Evolutionary conservation across 228 moss, liverwort and hornwort genomes (phyloP), one percentile per base, ranked within the genome.

Genomic region (Sphagnum fallax): DNA sequence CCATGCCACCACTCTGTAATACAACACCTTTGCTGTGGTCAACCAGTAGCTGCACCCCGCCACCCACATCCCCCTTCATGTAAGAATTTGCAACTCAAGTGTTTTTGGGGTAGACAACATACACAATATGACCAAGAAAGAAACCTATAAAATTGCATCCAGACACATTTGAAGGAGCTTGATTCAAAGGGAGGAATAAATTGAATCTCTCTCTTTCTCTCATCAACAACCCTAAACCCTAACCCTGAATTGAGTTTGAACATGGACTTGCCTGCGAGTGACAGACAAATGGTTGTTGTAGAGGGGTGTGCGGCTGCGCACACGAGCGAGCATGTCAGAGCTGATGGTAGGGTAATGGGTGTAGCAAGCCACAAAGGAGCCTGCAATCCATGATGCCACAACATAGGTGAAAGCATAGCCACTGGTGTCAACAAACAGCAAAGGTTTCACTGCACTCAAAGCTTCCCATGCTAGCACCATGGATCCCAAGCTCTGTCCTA

Each of bases 321-420:
- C 97, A 65, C 93, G 76, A 67, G 81, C 71, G 32, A 91, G 82
- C 97, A 93, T 98, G 64, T 98, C 93, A 66, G 90, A 88, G 78
- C 97, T 98, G 87, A 98, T 91, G 52, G 93, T 98, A 12, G 97
- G 97, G 67, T 98, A 98, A 72, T 98, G 97, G 48, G 93, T 98
- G 73, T 98, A 98, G 79, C 93, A 93, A 10, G 88, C 77, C 12
- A 98, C 93, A 59, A 82, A 82, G 69, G 91, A 87, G 51, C 97
- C 97, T 50, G 81, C 86, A 64, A 85, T 77, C 71, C 93, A 89
- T 61, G 97, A 93, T 71, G 93, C 76, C 72, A 98, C 76, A 49
- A 85, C 79, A 63, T 97, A 93, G 11, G 88, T 84, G 80, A 97
- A 97, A 15, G 93, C 88, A 72, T 91, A 98, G 13, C 97, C 97